phyloP scores from a whole-genome alignment of 805 yeast species.

The Yarrowia sp. region DNA sequence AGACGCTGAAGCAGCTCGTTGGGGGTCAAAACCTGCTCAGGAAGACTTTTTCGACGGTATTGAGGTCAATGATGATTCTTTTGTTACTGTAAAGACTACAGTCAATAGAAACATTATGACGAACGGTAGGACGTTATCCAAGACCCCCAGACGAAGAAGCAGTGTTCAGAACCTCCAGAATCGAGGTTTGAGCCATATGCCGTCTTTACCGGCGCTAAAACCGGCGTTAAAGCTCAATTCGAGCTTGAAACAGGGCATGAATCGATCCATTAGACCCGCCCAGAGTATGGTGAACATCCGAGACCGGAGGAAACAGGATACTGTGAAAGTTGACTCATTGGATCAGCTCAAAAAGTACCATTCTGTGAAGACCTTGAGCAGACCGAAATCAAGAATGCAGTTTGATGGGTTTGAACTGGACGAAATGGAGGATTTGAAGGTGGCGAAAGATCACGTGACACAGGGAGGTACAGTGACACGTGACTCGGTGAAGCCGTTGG shows the following conservation, averaged over 20 bases:
- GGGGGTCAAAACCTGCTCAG: background rate
- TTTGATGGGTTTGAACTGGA: constrained; percentile 22
- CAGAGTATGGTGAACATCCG: constrained; percentile 22
- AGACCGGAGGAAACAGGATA: constrained; percentile 2
- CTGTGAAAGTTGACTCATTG: constrained; percentile 11
- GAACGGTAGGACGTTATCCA: constrained; percentile 1
- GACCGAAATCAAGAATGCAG: background rate
- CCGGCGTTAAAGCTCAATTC: background rate
- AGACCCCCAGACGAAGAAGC: background rate
- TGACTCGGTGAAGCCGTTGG: constrained; percentile 6
- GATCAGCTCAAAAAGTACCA: constrained; percentile 1
- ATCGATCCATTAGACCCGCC: background rate
- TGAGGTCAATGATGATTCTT: constrained; percentile 19
- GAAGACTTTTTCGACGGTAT: constrained; percentile 25
- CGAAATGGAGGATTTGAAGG: constrained; percentile 6
- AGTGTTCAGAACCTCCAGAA: background rate
- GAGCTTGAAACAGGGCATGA: background rate
- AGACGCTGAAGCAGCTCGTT: background rate
- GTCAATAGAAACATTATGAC: background rate
- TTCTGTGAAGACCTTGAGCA: constrained; percentile 3
- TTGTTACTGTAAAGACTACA: constrained; percentile 9
- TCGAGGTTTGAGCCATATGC: constrained; percentile 14
- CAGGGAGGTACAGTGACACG: background rate
- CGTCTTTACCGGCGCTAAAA: constrained; percentile 10
- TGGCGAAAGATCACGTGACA: constrained; percentile 3